phyloP scores from a whole-genome alignment of 768 basidiomycete genomes.

The Pleurotus tuoliensis region DNA sequence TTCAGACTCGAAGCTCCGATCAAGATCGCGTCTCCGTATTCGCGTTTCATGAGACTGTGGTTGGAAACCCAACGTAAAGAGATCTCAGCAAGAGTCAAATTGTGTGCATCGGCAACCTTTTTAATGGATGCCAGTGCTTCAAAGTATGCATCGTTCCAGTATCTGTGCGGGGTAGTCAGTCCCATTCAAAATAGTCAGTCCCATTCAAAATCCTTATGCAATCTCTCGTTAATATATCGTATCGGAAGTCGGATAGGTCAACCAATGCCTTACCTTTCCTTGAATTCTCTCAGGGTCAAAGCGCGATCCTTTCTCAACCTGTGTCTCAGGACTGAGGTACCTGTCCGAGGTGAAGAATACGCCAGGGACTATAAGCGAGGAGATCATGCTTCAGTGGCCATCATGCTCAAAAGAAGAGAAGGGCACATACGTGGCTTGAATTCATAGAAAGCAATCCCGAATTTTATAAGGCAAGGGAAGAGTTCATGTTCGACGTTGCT shows the following conservation, averaged over 20 bases:
- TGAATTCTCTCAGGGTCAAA: slow-evolving; percentile 45
- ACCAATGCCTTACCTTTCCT: slow-evolving; percentile 33
- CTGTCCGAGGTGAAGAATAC: slow-evolving; percentile 60
- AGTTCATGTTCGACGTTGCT: slow-evolving; percentile 50
- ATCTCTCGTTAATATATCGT: neutral
- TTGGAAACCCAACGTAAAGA: slow-evolving; percentile 60
- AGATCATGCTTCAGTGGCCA: neutral
- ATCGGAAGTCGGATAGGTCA: neutral
- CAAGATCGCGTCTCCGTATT: slow-evolving; percentile 48
- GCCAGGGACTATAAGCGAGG: slow-evolving; percentile 42
- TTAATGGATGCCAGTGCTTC: slow-evolving; percentile 41
- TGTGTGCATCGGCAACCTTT: slow-evolving; percentile 39
- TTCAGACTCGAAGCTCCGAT: slow-evolving; percentile 59
- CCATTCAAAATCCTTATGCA: too few species aligned
- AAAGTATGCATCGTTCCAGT: slow-evolving; percentile 55
- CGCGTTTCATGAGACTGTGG: slow-evolving; percentile 45
- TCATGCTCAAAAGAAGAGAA: neutral
- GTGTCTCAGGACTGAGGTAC: slow-evolving; percentile 33
- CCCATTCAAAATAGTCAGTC: too few species aligned
- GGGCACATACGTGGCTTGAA: slow-evolving; percentile 46
- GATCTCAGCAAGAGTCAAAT: slow-evolving; percentile 46
- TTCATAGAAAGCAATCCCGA: slow-evolving; percentile 47
- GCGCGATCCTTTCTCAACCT: slow-evolving; percentile 48
- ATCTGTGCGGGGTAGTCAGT: slow-evolving; percentile 24
- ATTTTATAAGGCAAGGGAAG: slow-evolving; percentile 45